phyloP scores from a whole-genome alignment of 2,329 filamentous ascomycete genomes.

The Apiospora sp. region DNA sequence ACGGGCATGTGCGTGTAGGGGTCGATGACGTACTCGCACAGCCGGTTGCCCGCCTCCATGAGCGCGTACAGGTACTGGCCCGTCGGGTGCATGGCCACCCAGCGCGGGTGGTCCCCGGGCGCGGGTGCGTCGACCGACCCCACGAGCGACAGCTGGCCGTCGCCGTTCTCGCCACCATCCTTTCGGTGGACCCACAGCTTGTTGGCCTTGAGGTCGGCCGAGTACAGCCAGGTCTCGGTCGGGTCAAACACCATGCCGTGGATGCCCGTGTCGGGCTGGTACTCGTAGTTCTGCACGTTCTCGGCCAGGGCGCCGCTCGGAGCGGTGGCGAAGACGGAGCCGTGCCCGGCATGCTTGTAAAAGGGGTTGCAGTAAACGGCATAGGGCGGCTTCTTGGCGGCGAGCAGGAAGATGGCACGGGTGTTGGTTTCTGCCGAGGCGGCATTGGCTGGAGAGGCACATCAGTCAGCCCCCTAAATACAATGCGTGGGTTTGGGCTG shows the following conservation, averaged over 20 bases:
- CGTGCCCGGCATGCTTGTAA: conserved; percentile 83
- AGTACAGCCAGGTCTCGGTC: conserved; percentile 78
- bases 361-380: conserved; percentile 91
- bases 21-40: conserved; percentile 85
- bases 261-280: conserved; percentile 74
- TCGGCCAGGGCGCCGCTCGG: conserved; percentile 63
- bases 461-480: conserved; percentile 29
- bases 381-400: conserved; percentile 79
- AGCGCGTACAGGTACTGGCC: conserved; percentile 84
- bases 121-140: conserved; percentile 77
- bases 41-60: conserved; percentile 88
- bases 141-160: conserved; percentile 72
- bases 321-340: conserved; percentile 76
- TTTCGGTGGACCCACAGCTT: conserved; percentile 88
- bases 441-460: conserved; percentile 64
- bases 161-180: conserved; percentile 52
- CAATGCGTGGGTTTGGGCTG: conserved; percentile 27
- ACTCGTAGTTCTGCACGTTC: conserved; percentile 77
- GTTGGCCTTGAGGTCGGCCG: conserved; percentile 79
- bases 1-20: conserved; percentile 75
- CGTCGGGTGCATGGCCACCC: conserved; percentile 84
- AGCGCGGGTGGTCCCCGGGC: conserved; percentile 80
- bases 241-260: conserved; percentile 86
- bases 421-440: conserved; percentile 78
- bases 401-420: conserved; percentile 87